A percentile compares a stretch with the other conserved stretches of the same genome.
Conservation (phyloP, 2,329 filamentous ascomycete genomes). For the Fusarium coicis region DNA sequence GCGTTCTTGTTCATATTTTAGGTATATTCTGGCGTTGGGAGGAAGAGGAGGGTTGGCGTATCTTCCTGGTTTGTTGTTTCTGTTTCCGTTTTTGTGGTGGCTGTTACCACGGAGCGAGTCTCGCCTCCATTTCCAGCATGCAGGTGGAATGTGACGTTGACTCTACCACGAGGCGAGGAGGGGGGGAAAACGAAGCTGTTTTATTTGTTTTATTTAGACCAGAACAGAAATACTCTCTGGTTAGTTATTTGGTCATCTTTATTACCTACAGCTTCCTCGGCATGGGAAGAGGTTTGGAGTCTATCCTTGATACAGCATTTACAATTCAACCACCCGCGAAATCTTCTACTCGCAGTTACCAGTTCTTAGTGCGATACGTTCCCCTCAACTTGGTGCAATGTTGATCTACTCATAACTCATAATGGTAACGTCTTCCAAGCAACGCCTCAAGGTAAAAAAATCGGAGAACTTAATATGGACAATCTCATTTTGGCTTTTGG, state of each 20-base stretch:
- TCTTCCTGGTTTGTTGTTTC: constrained; percentile 13
- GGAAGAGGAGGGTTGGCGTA: constrained; percentile 16
- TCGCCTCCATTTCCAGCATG: neutral
- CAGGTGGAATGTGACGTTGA: constrained; percentile 8
- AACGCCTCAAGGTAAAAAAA: neutral
- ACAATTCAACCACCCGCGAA: constrained; percentile 21
- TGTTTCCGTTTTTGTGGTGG: constrained; percentile 12
- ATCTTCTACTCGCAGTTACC: neutral
- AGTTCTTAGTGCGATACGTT: neutral
- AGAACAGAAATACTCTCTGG: constrained; percentile 14
- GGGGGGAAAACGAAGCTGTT: constrained; percentile 2
- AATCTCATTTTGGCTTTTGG: neutral
- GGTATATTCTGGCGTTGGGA: constrained; percentile 39
- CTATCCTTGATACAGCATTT: constrained; percentile 35
- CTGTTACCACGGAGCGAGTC: neutral
- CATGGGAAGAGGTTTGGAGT: constrained; percentile 20
- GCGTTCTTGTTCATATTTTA: constrained; percentile 36
- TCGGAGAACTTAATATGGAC: neutral
- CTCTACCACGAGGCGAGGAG: neutral
- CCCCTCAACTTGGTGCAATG: neutral
- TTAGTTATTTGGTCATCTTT: constrained; percentile 17
- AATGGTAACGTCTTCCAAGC: neutral
- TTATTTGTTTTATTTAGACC: constrained; percentile 15
- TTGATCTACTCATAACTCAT: neutral
- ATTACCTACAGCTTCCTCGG: neutral